Conservation (phyloP, 2,329 filamentous ascomycete species). For the Ustilaginoidea virens region DNA sequence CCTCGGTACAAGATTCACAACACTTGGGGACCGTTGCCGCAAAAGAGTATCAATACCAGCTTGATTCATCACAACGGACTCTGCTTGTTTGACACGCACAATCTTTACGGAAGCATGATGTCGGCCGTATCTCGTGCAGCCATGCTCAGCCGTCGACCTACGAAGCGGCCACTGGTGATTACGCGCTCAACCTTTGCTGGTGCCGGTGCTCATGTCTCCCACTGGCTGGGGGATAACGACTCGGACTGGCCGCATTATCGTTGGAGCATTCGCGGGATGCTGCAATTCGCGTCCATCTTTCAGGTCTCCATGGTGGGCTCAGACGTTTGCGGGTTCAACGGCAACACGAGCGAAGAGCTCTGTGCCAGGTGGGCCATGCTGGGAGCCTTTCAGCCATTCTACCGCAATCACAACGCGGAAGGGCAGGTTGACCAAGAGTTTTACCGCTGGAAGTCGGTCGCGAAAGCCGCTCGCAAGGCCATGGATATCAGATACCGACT, state of each 20-base stretch:
- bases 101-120: constrained; percentile 68
- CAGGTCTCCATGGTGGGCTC: constrained; percentile 54
- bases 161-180: constrained; percentile 52
- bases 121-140: constrained; percentile 46
- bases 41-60: constrained; percentile 50
- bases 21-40: constrained; percentile 28
- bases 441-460: constrained; percentile 48
- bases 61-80: constrained; percentile 52
- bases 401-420: constrained; percentile 46
- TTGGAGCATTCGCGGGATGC: constrained; percentile 39
- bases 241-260: constrained; percentile 42
- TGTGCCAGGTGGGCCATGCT: constrained; percentile 53
- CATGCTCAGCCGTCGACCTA: constrained; percentile 50
- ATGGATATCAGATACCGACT: constrained; percentile 56
- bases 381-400: constrained; percentile 53
- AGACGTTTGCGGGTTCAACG: constrained; percentile 66
- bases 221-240: constrained; percentile 37
- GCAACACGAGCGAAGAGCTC: constrained; percentile 42
- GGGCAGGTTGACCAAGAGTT: constrained; percentile 40
- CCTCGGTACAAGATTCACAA: constrained; percentile 9
- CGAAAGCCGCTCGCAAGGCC: constrained; percentile 46
- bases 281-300: constrained; percentile 48
- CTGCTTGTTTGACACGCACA: constrained; percentile 61
- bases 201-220: constrained; percentile 45
- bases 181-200: constrained; percentile 65